Base-by-base conservation (phyloP, 2,329 filamentous ascomycete species). In the Aureobasidium sp. region DNA sequence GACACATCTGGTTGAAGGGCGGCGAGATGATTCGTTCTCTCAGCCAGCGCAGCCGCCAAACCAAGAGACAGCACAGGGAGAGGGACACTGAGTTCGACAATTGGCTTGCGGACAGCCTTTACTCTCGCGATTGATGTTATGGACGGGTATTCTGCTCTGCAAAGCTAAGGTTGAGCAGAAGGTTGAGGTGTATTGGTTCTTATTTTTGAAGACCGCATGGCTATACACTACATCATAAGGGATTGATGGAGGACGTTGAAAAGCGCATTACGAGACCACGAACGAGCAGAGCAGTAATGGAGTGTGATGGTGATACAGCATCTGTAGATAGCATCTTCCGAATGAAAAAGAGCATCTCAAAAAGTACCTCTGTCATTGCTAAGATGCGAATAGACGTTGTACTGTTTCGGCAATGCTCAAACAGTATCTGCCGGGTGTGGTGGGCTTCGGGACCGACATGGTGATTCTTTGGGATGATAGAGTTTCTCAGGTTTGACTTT, bases 1-100 rank as follows among this genome's bases (percentile, higher is more conserved):
- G 73, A 60, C 63, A 66, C 35, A 53, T 74, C 17, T 70, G 73
- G 61, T 69, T 68, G 50, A 69, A 66, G 33, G 69, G 72, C 15
- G 71, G 71, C 3, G 70, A 72, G 42, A 62, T 74, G 43, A 64
- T 73, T 58, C 67, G 62, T 53, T 59, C 55, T 31, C 46, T 63
- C 31, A 60, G 55, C 27, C 58, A 60, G 35, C 57, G 61, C 38
- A 40, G 45, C 29, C 35, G 50, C 15, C 49, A 42, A 4, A 15
- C 19, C 2, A 58, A 47, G 38, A 53, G 57, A 33, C 58, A 50
- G 38, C 42, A 59, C 19, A 54, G 40, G 35, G 61, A 60, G 46
- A 62, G 62, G n/a, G 42, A 58, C 5, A 19, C 5, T 47, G 62
- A 61, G 37, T 57, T 58, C 33, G 66, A 67, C 42, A 67, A 66